Evolutionary conservation across 768 basidiomycete species (phyloP), one percentile per base, ranked within the genome.

Genomic region (Podaxis sp.): DNA sequence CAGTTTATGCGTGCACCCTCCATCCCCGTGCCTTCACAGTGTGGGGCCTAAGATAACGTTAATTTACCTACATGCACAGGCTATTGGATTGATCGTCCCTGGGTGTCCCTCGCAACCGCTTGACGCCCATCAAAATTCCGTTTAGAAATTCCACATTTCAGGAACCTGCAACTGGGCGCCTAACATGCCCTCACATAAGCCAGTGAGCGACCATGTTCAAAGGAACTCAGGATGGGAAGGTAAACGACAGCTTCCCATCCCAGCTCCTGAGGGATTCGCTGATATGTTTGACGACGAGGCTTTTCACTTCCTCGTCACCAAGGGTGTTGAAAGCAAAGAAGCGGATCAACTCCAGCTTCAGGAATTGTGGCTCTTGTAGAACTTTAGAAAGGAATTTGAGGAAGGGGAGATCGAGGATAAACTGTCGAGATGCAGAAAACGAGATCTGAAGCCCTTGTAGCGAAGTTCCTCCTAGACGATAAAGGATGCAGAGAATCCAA

Each of bases 381-480:
- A 68, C 59, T 10, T 63, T 44, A 3, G 66, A 61, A 21, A 74
- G 64, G 55, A 50, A 61, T 23, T 66, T 59, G 11, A 73, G 65
- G 59, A 68, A 66, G 7, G 71, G 70, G 4, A 61, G 64, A 50
- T 74, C 72, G 23, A 73, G 68, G 50, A 70, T 67, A 48, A 72
- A 71, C 62, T 73, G 73, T 3, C 68, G 66, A 9, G 73, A 72
- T 9, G 69, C 69, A 9, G 70, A 65, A 42, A 72, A 73, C 5
- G 65, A 66, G 10, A 73, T 65, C 35, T 67, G 65, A 16, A 74
- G 66, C 11, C 66, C 55, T 9, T 42, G 60, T 35, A 73, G 53
- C 16, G 64, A 63, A 5, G 64, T 62, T 40, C 55, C 48, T 13
- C 62, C 48, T 5, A 71, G 56, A 23, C 63, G 61, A n/a, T 38